Percentiles rank a stretch among this genome's conserved stretches.
Evolutionary conservation across 2,329 filamentous ascomycete species (phyloP).

Genomic region (Hortaea sp.): DNA sequence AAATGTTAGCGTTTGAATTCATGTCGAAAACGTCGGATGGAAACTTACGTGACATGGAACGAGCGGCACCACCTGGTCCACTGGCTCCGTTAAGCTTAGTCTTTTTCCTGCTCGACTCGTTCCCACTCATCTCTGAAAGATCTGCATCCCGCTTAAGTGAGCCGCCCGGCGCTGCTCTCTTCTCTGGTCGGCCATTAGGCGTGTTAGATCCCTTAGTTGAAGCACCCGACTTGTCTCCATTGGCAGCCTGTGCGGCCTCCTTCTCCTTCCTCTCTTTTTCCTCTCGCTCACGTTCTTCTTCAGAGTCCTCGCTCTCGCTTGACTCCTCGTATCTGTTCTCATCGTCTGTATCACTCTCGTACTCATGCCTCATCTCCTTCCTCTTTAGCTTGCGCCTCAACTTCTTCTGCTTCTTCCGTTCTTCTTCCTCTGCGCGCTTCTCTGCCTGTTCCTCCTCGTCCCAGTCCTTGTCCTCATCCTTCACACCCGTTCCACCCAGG

Average conservation of each 20-base stretch:
- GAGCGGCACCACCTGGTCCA: constrained; percentile 9
- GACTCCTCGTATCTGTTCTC: constrained; percentile 34
- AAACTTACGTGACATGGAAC: constrained; percentile 17
- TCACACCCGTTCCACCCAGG: constrained; percentile 53
- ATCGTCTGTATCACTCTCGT: constrained; percentile 55
- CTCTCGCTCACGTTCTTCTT: constrained; percentile 53
- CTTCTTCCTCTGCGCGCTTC: constrained; percentile 60
- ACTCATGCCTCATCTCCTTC: constrained; percentile 77
- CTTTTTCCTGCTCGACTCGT: constrained; percentile 77
- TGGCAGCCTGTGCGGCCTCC: constrained; percentile 40
- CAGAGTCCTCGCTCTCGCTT: constrained; percentile 53
- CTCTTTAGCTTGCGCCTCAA: constrained; percentile 73
- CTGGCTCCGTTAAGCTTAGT: constrained; percentile 28
- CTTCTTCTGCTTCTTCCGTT: constrained; percentile 63
- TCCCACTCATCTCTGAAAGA: constrained; percentile 81
- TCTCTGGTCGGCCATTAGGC: constrained; percentile 47
- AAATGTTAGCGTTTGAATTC: constrained; percentile 3
- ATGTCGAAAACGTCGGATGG: constrained; percentile 1
- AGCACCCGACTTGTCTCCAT: constrained; percentile 43
- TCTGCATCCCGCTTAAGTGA: constrained; percentile 76
- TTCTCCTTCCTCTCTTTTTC: constrained; percentile 48
- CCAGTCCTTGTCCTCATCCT: constrained; percentile 34
- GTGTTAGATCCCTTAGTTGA: constrained; percentile 63
- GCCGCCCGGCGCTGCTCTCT: constrained; percentile 36
- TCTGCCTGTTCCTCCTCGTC: constrained; percentile 59